phyloP scores from a whole-genome alignment of 257 asterid genomes.

The Schizonepeta tenuifolia region DNA sequence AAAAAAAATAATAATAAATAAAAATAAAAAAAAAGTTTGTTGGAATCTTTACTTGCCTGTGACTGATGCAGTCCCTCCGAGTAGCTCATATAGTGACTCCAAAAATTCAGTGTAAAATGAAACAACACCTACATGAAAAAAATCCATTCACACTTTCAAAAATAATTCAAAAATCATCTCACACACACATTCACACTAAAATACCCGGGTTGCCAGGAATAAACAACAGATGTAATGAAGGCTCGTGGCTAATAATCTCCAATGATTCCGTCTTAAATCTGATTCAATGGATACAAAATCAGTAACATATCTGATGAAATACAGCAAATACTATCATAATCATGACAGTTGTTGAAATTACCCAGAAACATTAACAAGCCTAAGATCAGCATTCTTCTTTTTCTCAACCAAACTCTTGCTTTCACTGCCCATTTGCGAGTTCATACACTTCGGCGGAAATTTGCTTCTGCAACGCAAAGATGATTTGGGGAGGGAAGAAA shows the following conservation, averaged over 20 bases:
- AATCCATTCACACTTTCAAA: slow-evolving; percentile 23
- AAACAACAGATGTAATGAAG: slow-evolving; percentile 69
- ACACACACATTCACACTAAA: slow-evolving; percentile 17
- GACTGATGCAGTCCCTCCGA: slow-evolving; percentile 76
- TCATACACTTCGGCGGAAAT: slow-evolving; percentile 26
- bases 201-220: slow-evolving; percentile 97
- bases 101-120: slow-evolving; percentile 75
- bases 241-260: slow-evolving; percentile 68
- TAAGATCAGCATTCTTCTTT: slow-evolving; percentile 44
- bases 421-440: slow-evolving; percentile 51
- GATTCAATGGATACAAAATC: slow-evolving; percentile 19
- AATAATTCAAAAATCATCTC: not conserved
- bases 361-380: slow-evolving; percentile 65
- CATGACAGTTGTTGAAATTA: slow-evolving; percentile 27
- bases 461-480: slow-evolving; percentile 36
- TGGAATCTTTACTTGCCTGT: slow-evolving; percentile 58
- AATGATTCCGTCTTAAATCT: slow-evolving; percentile 73
- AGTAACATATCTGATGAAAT: not conserved
- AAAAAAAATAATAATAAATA: no score
- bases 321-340: not conserved
- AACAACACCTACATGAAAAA: slow-evolving; percentile 67
- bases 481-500: no score
- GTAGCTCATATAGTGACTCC: slow-evolving; percentile 68
- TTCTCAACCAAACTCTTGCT: slow-evolving; percentile 39
- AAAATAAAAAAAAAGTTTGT: not conserved